These are phyloP conservation scores for Megacollybia marginata DNA, from an alignment of 768 basidiomycete species.

Conservation along the genomic window DNA sequence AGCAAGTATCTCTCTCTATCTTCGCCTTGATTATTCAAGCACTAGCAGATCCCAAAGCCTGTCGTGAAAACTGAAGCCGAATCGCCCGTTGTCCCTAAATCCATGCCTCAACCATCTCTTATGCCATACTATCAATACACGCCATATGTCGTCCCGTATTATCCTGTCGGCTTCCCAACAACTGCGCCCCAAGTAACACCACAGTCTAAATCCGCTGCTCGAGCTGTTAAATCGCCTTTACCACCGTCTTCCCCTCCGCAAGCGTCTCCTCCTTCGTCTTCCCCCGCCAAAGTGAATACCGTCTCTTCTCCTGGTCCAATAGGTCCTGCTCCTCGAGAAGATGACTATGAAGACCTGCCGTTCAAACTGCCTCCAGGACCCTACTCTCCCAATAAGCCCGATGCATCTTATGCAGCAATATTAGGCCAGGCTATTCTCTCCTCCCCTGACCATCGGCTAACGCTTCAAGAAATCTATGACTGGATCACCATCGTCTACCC, in stretches of 20 bases:
- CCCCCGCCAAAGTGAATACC: constrained; percentile 60
- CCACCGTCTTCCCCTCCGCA: constrained; percentile 50
- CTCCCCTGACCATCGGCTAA: constrained; percentile 75
- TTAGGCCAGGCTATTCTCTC: constrained; percentile 93
- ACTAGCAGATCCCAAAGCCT: background rate
- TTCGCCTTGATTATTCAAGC: constrained; percentile 6
- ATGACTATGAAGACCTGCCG: constrained; percentile 60
- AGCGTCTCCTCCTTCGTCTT: constrained; percentile 53
- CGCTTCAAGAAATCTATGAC: constrained; percentile 92
- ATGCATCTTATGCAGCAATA: constrained; percentile 88
- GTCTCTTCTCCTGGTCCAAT: constrained; percentile 83
- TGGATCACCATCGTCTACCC: constrained; percentile 95
- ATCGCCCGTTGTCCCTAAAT: constrained; percentile 36
- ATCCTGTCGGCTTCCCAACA: constrained; percentile 24
- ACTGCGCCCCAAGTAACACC: constrained; percentile 44
- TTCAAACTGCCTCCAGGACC: constrained; percentile 81
- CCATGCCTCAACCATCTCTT: constrained; percentile 17
- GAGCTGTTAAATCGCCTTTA: constrained; percentile 36
- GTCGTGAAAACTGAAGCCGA: constrained; percentile 20
- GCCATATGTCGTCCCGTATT: constrained; percentile 23
- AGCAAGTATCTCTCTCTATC: constrained; percentile 21
- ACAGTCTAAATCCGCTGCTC: constrained; percentile 28
- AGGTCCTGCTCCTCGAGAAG: constrained; percentile 55
- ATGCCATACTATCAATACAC: constrained; percentile 30
- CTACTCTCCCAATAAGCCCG: constrained; percentile 73